phyloP scores from a whole-genome alignment of 1,284 basidiomycete genomes.

The Marasmius tenuissimus region DNA sequence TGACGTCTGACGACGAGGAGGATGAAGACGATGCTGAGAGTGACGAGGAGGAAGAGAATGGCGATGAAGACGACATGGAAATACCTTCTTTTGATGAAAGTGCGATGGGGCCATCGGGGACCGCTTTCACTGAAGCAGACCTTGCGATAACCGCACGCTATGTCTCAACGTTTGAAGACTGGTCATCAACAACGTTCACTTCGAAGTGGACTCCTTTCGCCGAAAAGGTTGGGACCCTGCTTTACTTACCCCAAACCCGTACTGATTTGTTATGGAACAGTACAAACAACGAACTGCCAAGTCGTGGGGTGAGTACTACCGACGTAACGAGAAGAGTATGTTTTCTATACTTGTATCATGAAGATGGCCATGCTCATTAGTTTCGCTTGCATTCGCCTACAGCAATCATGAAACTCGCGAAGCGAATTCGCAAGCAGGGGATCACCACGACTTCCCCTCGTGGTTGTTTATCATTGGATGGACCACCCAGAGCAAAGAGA shows the following conservation, averaged over 20 bases:
- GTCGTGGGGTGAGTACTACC: conserved; percentile 62
- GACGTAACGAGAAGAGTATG: conserved; percentile 48
- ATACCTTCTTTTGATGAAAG: conserved; percentile 40
- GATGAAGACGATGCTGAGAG: conserved; percentile 28
- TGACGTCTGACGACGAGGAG: conserved; percentile 35
- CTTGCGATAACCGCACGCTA: conserved; percentile 56
- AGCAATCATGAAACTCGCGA: conserved; percentile 38
- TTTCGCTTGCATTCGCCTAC: conserved; percentile 1
- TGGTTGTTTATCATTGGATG: conserved; percentile 3
- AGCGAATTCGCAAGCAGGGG: conserved; percentile 29
- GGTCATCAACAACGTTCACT: conserved; percentile 37
- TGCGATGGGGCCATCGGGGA: conserved; percentile 52
- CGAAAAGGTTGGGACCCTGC: conserved; percentile 38
- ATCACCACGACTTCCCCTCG: conserved; percentile 2
- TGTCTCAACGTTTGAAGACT: conserved; percentile 47
- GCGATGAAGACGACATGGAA: conserved; percentile 31
- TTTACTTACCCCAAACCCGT: neutral
- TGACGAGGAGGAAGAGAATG: conserved; percentile 28
- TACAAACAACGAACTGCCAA: conserved; percentile 52
- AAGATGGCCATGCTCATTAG: neutral
- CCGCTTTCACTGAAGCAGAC: conserved; percentile 55
- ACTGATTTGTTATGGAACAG: conserved; percentile 22
- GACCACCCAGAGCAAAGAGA: conserved; percentile 28
- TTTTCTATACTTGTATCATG: neutral
- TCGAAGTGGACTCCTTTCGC: conserved; percentile 56